Percentiles rank a stretch among this genome's conserved stretches.
These are phyloP conservation scores for Berberis thunbergii DNA, from an alignment of 164 flowering plant species.

Conservation along the genomic window DNA sequence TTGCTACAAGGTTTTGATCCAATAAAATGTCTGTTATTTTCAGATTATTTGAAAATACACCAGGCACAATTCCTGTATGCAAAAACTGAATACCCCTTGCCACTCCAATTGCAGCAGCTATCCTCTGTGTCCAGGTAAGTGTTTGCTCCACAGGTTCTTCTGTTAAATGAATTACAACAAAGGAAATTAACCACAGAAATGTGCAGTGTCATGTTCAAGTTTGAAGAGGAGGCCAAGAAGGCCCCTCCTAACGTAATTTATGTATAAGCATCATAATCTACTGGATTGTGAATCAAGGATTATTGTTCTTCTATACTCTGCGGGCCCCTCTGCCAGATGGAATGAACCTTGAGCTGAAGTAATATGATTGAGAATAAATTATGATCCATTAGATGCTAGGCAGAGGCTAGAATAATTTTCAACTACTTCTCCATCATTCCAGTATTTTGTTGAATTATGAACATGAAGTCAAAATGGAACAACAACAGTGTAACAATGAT, in stretches of 20 bases:
- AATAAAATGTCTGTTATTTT: constrained; percentile 67
- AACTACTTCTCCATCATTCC: neutral
- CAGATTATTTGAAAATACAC: constrained; percentile 59
- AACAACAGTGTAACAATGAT: neutral
- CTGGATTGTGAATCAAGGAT: no score
- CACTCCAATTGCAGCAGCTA: constrained; percentile 73
- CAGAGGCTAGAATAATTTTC: neutral
- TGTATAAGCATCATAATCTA: no score
- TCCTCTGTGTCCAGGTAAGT: constrained; percentile 76
- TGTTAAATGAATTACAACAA: constrained; percentile 15
- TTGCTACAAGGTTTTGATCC: constrained; percentile 73
- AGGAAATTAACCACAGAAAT: neutral
- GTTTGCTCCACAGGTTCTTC: constrained; percentile 29
- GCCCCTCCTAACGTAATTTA: no score
- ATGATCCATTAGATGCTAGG: no score
- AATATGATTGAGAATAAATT: no score
- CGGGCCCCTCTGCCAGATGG: no score
- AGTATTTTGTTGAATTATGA: neutral
- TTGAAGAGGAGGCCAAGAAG: no score
- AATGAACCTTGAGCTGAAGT: no score
- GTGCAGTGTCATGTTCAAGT: no score
- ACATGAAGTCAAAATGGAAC: neutral
- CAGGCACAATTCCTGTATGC: constrained; percentile 83
- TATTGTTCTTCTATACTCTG: no score
- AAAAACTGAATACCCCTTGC: constrained; percentile 88